These are phyloP conservation scores for Aspergillus persii DNA, from an alignment of 2,329 filamentous ascomycete species.

Conservation along the genomic window DNA sequence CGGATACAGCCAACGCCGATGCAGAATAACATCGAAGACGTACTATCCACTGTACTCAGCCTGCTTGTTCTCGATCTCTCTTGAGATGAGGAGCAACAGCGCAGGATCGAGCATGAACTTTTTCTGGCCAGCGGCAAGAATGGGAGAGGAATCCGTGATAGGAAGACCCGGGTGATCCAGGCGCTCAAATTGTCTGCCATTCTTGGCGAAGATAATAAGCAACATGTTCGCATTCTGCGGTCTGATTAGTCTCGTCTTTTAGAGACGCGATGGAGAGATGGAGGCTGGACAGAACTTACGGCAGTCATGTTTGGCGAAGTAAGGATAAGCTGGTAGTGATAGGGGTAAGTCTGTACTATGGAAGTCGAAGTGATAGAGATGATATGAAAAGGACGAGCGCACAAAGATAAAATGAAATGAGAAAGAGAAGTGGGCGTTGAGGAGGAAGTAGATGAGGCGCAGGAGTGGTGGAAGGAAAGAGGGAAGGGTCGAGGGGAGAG, in stretches of 20 bases:
- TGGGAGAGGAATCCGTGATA: neutral
- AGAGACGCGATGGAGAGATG: neutral
- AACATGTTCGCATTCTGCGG: neutral
- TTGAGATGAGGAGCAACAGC: neutral
- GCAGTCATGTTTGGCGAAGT: neutral
- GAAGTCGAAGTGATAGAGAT: neutral
- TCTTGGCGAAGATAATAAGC: neutral
- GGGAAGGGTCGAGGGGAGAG: neutral
- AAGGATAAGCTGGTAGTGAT: neutral
- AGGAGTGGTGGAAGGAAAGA: neutral
- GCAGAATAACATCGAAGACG: neutral
- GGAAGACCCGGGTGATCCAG: neutral
- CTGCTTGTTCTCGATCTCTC: neutral
- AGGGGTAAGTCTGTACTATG: neutral
- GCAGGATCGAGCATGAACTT: neutral
- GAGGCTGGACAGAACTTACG: neutral
- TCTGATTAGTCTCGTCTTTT: neutral
- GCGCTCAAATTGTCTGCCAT: neutral
- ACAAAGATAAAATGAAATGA: neutral
- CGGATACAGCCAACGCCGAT: neutral
- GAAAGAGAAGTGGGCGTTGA: neutral
- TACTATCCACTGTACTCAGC: neutral
- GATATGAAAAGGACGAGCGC: neutral
- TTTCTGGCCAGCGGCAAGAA: neutral
- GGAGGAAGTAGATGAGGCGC: neutral